Evolutionary conservation across 768 basidiomycete species (phyloP), one percentile per base, ranked within the genome.

Genomic region (Leucosporidium scottii): DNA sequence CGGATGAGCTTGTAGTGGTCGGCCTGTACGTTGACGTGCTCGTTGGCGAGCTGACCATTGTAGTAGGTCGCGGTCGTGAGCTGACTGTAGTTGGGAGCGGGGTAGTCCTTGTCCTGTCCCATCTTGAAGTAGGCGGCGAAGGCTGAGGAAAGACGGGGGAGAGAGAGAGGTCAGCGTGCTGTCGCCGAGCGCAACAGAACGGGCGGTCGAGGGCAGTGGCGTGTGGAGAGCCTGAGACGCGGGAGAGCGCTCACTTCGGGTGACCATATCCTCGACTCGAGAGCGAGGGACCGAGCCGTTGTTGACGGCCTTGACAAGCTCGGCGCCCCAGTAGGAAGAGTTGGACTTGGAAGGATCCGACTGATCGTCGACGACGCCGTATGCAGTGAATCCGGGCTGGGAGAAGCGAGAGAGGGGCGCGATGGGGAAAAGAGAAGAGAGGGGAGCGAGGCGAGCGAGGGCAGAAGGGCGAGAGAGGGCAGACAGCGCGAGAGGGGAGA

Each of bases 1-100:
- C 87, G 82, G 27, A 91, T 87, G 47, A 90, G 74, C 47, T 82
- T 79, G 71, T 79, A 82, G 71, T 92, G 89, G 75, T 89, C 83
- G 25, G 76, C 85, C 74, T 87, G 85, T 0, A 89, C 89, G 73
- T 81, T 75, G 34, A 88, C 77, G 66, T 83, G 86, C 65, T 80
- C 78, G 77, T 87, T 88, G 49, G 81, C 84, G 13, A 78, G 78
- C 51, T 86, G 87, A 2, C 85, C 59, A 34, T 61, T 56, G 54
- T 36, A 50, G 62, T 60, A 68, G 57, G 70, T 64, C 18, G 51
- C 64, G 17, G 55, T 27, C 28, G 62, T 74, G 61, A 76, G 75
- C 9, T 75, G 84, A 74, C 90, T 84, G 77, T 92, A 91, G 80
- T 86, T 90, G 71, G 83, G 82, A 18, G 75, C 67, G 0, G 91